phyloP scores from a whole-genome alignment of 2,329 filamentous ascomycete species.

The Shiraia sp. region DNA sequence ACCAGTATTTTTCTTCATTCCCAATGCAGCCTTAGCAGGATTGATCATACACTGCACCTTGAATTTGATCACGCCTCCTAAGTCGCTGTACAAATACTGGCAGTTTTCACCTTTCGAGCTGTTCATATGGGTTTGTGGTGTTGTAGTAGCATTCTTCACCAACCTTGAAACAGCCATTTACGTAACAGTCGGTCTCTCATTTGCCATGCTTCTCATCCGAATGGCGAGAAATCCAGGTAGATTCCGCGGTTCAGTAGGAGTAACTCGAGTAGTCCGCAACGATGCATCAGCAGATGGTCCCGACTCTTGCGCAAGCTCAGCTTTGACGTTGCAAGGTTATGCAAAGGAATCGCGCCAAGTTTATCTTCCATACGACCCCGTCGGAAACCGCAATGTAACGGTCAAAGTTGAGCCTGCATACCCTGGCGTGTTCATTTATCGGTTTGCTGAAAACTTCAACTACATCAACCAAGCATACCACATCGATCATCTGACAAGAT shows the following conservation, averaged over 20 bases:
- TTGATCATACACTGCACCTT: conserved; percentile 94
- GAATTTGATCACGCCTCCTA: conserved; percentile 85
- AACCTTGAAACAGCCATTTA: conserved; percentile 91
- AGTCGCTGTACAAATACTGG: conserved; percentile 92
- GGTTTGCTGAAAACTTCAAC: conserved; percentile 90
- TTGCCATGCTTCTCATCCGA: conserved; percentile 77
- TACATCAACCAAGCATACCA: conserved; percentile 89
- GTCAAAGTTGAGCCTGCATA: conserved; percentile 63
- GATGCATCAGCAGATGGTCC: conserved; percentile 57
- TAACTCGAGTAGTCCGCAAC: conserved; percentile 20
- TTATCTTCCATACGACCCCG: conserved; percentile 45
- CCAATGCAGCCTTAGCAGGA: conserved; percentile 74
- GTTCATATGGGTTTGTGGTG: conserved; percentile 86
- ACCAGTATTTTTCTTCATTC: conserved; percentile 88
- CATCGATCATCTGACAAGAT: conserved; percentile 72
- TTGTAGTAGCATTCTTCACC: conserved; percentile 81
- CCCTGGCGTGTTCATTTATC: conserved; percentile 91
- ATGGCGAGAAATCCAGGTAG: conserved; percentile 31
- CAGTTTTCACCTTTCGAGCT: conserved; percentile 85
- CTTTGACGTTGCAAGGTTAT: conserved; percentile 40
- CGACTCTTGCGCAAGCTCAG: conserved; percentile 42
- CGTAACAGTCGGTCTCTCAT: conserved; percentile 74
- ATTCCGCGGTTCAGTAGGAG: conserved; percentile 23
- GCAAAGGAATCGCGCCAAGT: conserved; percentile 15
- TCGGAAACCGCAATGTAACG: conserved; percentile 62